phyloP scores from a whole-genome alignment of 2,329 filamentous ascomycete genomes.

The Penicillium sp. region DNA sequence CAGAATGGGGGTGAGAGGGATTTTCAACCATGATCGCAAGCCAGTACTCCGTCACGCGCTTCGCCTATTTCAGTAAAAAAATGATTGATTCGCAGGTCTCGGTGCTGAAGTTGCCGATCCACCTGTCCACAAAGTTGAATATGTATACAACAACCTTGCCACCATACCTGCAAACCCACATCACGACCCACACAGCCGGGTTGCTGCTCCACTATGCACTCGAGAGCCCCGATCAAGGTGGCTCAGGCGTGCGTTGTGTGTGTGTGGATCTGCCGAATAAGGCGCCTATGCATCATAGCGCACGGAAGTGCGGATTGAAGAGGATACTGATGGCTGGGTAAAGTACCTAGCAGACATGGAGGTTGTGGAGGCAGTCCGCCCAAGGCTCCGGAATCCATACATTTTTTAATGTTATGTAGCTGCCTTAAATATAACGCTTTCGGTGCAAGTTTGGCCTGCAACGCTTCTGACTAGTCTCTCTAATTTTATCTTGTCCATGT shows the following conservation, averaged over 20 bases:
- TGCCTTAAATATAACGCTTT: no score
- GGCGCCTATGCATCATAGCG: no score
- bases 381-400: no score
- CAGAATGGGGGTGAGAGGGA: background rate
- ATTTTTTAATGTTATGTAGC: no score
- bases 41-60: constrained; percentile 3
- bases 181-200: constrained; percentile 36
- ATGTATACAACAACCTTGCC: constrained; percentile 29
- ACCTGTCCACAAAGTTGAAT: background rate
- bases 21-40: constrained; percentile 1
- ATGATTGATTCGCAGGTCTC: background rate
- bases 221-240: constrained; percentile 16
- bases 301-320: no score
- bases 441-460: no score
- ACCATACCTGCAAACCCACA: constrained; percentile 36
- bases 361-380: no score
- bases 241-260: constrained; percentile 31
- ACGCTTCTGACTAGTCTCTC: background rate
- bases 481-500: no score
- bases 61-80: constrained; percentile 2
- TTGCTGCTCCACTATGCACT: constrained; percentile 34
- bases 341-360: no score
- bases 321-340: no score
- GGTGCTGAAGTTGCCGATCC: no score
- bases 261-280: constrained; percentile 9